Evolutionary conservation across 169 alveolate genomes (phyloP).

Genomic region (Prorocentrum cordatum): DNA sequence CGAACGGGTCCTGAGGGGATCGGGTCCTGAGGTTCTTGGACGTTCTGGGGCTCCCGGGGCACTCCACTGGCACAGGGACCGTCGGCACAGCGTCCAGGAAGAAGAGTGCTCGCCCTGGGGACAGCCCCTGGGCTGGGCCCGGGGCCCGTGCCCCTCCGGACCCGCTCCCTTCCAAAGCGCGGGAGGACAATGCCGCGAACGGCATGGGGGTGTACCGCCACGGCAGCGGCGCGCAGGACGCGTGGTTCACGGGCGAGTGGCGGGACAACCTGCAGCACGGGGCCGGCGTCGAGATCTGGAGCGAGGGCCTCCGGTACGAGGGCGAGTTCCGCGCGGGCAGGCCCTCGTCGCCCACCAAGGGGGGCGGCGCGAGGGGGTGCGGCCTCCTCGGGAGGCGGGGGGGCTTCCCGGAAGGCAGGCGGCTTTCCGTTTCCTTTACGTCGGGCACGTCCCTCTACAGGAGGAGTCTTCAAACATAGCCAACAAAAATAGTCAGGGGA

Average conservation of each 20-base stretch:
- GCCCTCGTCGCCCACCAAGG: not conserved
- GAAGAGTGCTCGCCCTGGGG: not conserved
- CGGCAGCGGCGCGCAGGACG: slow-evolving; percentile 75
- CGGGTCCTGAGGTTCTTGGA: too few relatives aligned
- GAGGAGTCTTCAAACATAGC: too few relatives aligned
- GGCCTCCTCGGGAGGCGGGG: slow-evolving; percentile 71
- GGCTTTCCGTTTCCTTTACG: too few relatives aligned
- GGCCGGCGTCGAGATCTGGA: slow-evolving; percentile 75
- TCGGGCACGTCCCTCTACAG: too few relatives aligned
- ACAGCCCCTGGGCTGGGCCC: too few relatives aligned
- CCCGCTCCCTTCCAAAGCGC: too few relatives aligned
- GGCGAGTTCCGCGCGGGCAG: slow-evolving; percentile 68
- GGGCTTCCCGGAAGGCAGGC: too few relatives aligned
- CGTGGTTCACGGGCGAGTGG: slow-evolving; percentile 78
- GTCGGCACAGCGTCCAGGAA: not conserved
- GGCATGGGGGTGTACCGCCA: slow-evolving; percentile 75
- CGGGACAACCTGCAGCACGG: slow-evolving; percentile 73
- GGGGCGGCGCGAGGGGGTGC: not conserved
- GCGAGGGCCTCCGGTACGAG: slow-evolving; percentile 74
- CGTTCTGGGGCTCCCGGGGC: too few relatives aligned
- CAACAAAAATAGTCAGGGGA: too few relatives aligned
- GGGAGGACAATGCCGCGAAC: slow-evolving; percentile 75
- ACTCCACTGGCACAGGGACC: not conserved
- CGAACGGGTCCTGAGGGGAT: too few relatives aligned
- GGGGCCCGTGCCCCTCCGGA: too few relatives aligned